These are phyloP conservation scores for Lactifluus piperatus DNA, from an alignment of 768 basidiomycete genomes.

Conservation along the genomic window DNA sequence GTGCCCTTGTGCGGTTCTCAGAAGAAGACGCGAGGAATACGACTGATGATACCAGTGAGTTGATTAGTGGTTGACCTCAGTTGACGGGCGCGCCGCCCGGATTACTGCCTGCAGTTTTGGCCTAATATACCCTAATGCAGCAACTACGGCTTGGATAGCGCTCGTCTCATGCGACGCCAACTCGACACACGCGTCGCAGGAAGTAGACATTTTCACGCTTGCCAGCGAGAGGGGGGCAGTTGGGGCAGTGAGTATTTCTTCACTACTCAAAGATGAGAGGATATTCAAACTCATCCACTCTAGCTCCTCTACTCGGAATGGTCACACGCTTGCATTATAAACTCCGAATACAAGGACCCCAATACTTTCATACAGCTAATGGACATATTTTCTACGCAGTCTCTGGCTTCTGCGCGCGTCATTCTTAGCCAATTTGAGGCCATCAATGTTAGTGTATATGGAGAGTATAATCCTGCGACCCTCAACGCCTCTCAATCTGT, in stretches of 20 bases:
- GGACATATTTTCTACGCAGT: slow-evolving; percentile 70
- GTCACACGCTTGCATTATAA: slow-evolving; percentile 68
- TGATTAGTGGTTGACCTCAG: slow-evolving; percentile 21
- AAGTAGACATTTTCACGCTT: slow-evolving; percentile 73
- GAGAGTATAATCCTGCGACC: slow-evolving; percentile 48
- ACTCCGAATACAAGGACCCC: slow-evolving; percentile 57
- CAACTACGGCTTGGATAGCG: slow-evolving; percentile 85
- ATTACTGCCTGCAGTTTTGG: neutral
- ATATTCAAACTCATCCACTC: neutral
- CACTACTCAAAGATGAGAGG: neutral
- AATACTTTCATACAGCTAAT: slow-evolving; percentile 59
- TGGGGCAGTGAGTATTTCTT: slow-evolving; percentile 48
- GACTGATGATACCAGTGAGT: slow-evolving; percentile 36
- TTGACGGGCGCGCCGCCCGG: neutral
- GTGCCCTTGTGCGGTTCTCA: slow-evolving; percentile 76
- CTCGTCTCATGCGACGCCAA: slow-evolving; percentile 78
- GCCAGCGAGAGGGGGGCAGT: slow-evolving; percentile 72
- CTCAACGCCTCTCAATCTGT: slow-evolving; percentile 44
- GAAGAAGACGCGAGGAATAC: slow-evolving; percentile 39
- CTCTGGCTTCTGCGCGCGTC: slow-evolving; percentile 45
- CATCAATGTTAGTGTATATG: slow-evolving; percentile 42
- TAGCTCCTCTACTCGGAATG: slow-evolving; percentile 73
- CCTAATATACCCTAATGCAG: slow-evolving; percentile 26
- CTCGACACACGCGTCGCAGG: slow-evolving; percentile 50
- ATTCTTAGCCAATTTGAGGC: slow-evolving; percentile 51